Conservation (phyloP, 352 stramenopile species). For the Aphanomyces astaci region DNA sequence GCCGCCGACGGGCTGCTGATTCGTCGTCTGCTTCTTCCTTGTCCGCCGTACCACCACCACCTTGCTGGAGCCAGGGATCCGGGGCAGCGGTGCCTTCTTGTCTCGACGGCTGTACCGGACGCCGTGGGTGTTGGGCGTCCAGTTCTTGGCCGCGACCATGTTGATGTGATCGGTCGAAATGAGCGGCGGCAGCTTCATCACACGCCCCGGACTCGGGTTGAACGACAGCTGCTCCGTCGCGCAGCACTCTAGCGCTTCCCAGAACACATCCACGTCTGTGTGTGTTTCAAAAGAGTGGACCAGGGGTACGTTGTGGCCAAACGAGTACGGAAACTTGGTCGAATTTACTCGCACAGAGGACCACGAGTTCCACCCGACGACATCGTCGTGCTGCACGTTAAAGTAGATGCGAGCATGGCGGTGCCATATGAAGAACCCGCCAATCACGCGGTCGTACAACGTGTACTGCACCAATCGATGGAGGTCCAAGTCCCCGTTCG, state of each 20-base stretch:
- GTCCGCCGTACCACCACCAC: neutral
- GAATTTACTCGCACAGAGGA: neutral
- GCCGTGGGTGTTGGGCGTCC: constrained; percentile 2
- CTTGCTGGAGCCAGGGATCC: neutral
- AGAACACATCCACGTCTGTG: constrained; percentile 56
- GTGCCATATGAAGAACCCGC: constrained; percentile 57
- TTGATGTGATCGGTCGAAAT: neutral
- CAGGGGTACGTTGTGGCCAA: constrained; percentile 46
- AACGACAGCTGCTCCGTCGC: constrained; percentile 56
- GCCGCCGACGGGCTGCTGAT: too few relatives aligned
- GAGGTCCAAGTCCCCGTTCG: constrained; percentile 26
- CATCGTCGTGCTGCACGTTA: constrained; percentile 30
- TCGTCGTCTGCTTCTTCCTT: neutral
- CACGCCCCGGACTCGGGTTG: neutral
- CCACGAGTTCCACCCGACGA: neutral
- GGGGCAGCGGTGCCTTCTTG: neutral
- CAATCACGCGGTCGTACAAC: constrained; percentile 65
- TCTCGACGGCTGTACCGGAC: constrained; percentile 6
- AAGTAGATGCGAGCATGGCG: constrained; percentile 41
- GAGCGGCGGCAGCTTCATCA: neutral
- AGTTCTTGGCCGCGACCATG: neutral
- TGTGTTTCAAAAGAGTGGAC: constrained; percentile 30
- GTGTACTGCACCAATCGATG: constrained; percentile 23
- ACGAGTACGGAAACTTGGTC: constrained; percentile 39
- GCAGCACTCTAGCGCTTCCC: constrained; percentile 70